Conservation (phyloP, 2,329 filamentous ascomycete genomes). For the Aspergillus intermedius region DNA sequence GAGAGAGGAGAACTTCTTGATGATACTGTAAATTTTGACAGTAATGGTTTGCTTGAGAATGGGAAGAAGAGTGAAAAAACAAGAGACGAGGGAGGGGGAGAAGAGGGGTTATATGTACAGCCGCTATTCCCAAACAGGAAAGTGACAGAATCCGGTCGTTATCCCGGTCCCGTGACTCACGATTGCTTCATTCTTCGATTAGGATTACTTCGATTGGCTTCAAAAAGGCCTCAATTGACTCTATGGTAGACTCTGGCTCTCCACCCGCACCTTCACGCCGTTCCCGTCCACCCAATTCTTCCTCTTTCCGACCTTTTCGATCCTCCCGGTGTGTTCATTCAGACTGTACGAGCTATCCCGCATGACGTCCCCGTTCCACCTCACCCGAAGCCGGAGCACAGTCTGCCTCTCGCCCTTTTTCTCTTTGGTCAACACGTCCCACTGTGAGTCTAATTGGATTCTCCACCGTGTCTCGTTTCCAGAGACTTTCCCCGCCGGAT, state of each 20-base stretch:
- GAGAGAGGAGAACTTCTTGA: slow-evolving; percentile 15
- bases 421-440: slow-evolving; percentile 31
- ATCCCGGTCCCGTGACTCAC: too few species aligned
- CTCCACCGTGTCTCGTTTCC: slow-evolving; percentile 19
- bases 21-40: neutral
- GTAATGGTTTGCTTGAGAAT: neutral
- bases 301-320: slow-evolving; percentile 53
- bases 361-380: slow-evolving; percentile 32
- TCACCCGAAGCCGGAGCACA: slow-evolving; percentile 41
- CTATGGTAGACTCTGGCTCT: slow-evolving; percentile 16
- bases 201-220: neutral
- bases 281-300: slow-evolving; percentile 49
- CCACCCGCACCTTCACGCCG: slow-evolving; percentile 36
- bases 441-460: slow-evolving; percentile 37
- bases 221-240: neutral
- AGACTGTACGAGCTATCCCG: slow-evolving; percentile 29
- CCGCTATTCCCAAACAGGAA: neutral
- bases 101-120: slow-evolving; percentile 7
- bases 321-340: slow-evolving; percentile 35
- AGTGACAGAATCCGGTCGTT: neutral
- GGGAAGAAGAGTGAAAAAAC: slow-evolving; percentile 4
- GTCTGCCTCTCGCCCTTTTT: slow-evolving; percentile 35
- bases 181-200: too few species aligned
- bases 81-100: slow-evolving; percentile 6
- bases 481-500: slow-evolving; percentile 50